Conservation (phyloP, 2,329 filamentous ascomycete species). For the Hymenoscyphus scutula region DNA sequence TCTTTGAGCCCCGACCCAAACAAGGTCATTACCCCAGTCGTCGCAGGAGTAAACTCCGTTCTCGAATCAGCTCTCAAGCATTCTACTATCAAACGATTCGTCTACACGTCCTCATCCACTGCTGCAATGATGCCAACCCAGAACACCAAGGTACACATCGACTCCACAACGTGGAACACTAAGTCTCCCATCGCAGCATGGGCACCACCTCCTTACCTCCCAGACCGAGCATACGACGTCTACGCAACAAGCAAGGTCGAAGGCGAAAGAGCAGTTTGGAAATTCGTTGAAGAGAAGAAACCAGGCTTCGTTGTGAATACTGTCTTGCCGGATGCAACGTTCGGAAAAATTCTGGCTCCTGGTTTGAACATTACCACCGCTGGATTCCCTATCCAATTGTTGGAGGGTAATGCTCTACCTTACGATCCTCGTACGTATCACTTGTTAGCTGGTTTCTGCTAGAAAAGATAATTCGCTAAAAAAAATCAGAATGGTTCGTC, state of each 20-base stretch:
- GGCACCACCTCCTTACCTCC: slow-evolving; percentile 38
- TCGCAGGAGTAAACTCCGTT: slow-evolving; percentile 34
- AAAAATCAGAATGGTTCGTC: slow-evolving; percentile 19
- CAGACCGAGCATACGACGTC: slow-evolving; percentile 17
- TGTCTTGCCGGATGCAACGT: slow-evolving; percentile 25
- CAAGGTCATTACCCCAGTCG: slow-evolving; percentile 39
- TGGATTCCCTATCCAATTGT: not conserved
- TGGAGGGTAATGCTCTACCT: not conserved
- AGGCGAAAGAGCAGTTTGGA: slow-evolving; percentile 41
- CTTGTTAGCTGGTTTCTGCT: not conserved
- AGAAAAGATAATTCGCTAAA: not conserved
- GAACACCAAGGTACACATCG: slow-evolving; percentile 26
- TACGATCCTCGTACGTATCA: not conserved
- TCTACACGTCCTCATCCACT: slow-evolving; percentile 38
- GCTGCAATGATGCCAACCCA: slow-evolving; percentile 28
- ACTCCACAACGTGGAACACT: slow-evolving; percentile 39
- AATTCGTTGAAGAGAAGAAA: slow-evolving; percentile 37
- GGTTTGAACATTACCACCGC: not conserved
- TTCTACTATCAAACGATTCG: slow-evolving; percentile 40
- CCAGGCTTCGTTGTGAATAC: slow-evolving; percentile 33
- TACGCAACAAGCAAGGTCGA: slow-evolving; percentile 43
- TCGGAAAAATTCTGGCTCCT: slow-evolving; percentile 15
- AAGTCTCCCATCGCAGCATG: slow-evolving; percentile 37
- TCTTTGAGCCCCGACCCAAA: slow-evolving; percentile 40
- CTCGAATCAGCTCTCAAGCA: slow-evolving; percentile 39